Base-by-base conservation (phyloP, 1,284 basidiomycete genomes). In the Puccinia horiana region DNA sequence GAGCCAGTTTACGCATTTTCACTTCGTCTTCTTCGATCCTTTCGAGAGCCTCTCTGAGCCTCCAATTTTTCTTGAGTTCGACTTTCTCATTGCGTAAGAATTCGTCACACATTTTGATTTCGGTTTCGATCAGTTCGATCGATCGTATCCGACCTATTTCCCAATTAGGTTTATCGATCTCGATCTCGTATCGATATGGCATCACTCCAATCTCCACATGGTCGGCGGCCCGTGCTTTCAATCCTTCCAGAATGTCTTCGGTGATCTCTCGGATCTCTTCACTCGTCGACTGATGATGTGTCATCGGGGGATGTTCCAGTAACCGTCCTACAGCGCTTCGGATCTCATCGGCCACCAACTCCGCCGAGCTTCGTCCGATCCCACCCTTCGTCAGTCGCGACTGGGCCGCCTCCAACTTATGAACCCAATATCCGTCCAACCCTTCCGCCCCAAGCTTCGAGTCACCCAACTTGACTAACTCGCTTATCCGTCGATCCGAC, bases 131-230 rank as follows among this genome's bases (percentile, higher is more conserved):
- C 84, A 96, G 88, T 70, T 90, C 90, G 77, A 95, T 90, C 0
- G 94, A 91, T 75, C 91, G 89, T 83, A 90, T 89, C 49, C 96
- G 89, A 0, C 96, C 96, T 2, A 89, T 86, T 85, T 95, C 94
- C 97, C 97, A 99, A 87, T 98, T 96, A 84, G 97, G 94, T 6
- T 90, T 87, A 84, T 90, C 89, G 37, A 96, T 92, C 85, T 98
- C 95, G 23, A 95, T 91, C 85, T 95, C 94, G 87, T 98, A 98
- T 89, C 99, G 98, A 91, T 92, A 98, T 44, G 97, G 97, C 88
- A 99, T 99, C 89, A 99, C 97, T 88, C 94, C 97, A 88, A 99
- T 99, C 89, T 99, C 97, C 11, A 99, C 97, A 88, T 99, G 96
- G 87, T 99, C 97, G 0, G 94, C 93, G 3, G 97, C 95, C 79